Evolutionary conservation across 257 asterid species (phyloP).

Genomic region (Forsythia suspensa): DNA sequence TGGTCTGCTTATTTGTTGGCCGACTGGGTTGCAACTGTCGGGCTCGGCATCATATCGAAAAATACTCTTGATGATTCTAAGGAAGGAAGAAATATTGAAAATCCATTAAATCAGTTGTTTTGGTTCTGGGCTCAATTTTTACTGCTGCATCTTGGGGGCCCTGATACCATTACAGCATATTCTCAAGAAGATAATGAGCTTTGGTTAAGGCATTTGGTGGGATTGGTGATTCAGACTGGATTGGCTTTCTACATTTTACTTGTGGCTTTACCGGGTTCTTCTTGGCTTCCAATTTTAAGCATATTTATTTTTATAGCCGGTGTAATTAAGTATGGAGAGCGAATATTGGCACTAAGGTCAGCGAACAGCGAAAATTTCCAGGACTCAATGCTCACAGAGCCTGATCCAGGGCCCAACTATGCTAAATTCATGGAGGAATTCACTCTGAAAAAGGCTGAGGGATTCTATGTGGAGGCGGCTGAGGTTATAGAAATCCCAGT

Average conservation of each 20-base stretch:
- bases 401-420: slow-evolving; percentile 58
- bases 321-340: slow-evolving; percentile 44
- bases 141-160: slow-evolving; percentile 56
- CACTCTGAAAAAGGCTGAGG: slow-evolving; percentile 48
- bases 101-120: slow-evolving; percentile 23
- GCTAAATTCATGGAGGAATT: slow-evolving; percentile 57
- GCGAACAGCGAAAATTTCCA: slow-evolving; percentile 37
- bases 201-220: slow-evolving; percentile 53
- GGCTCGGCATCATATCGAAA: slow-evolving; percentile 48
- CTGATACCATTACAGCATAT: slow-evolving; percentile 62
- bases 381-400: slow-evolving; percentile 41
- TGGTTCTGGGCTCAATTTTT: slow-evolving; percentile 62
- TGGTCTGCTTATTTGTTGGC: slow-evolving; percentile 56
- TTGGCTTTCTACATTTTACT: slow-evolving; percentile 39
- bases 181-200: slow-evolving; percentile 60
- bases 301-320: slow-evolving; percentile 31
- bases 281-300: slow-evolving; percentile 35
- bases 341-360: slow-evolving; percentile 36
- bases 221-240: slow-evolving; percentile 38
- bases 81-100: not conserved
- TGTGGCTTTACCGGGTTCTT: slow-evolving; percentile 34
- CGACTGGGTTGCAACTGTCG: slow-evolving; percentile 44
- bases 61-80: slow-evolving; percentile 31
- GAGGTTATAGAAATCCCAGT: slow-evolving; percentile 41
- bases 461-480: slow-evolving; percentile 33